Evolutionary conservation across 495 filamentous ascomycete species (phyloP).

Genomic region (Xylaria palmicola): DNA sequence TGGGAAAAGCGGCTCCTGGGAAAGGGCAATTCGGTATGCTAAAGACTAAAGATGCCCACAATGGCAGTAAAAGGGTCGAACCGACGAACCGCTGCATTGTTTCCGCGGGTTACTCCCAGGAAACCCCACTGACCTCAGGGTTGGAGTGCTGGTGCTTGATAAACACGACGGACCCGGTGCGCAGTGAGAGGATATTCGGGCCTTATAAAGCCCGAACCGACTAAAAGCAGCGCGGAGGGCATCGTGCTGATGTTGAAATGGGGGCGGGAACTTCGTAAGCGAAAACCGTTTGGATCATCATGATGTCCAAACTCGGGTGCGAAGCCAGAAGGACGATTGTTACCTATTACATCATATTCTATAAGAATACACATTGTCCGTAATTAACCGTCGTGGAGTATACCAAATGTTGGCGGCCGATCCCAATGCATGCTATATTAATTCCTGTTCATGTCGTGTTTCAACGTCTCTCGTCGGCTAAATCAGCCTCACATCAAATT

Average conservation of each 20-base stretch:
- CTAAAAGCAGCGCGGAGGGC: not conserved
- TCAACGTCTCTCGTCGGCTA: not conserved
- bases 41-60: not conserved
- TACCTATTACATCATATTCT: not conserved
- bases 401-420: not conserved
- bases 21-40: conserved; percentile 47
- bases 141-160: not conserved
- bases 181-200: not conserved
- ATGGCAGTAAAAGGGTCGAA: not conserved
- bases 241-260: not conserved
- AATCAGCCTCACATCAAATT: not conserved
- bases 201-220: not conserved
- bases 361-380: not conserved
- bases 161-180: too few species aligned
- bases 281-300: not conserved
- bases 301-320: not conserved
- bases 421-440: not conserved
- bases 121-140: not conserved
- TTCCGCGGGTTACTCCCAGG: not conserved
- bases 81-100: not conserved
- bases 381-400: not conserved
- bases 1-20: conserved; percentile 48
- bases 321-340: not conserved
- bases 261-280: not conserved
- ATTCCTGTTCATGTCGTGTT: not conserved